A percentile compares a stretch with the other conserved stretches of the same genome.
Conservation (phyloP, 139 green algal species). For the Chlorella sp. region DNA sequence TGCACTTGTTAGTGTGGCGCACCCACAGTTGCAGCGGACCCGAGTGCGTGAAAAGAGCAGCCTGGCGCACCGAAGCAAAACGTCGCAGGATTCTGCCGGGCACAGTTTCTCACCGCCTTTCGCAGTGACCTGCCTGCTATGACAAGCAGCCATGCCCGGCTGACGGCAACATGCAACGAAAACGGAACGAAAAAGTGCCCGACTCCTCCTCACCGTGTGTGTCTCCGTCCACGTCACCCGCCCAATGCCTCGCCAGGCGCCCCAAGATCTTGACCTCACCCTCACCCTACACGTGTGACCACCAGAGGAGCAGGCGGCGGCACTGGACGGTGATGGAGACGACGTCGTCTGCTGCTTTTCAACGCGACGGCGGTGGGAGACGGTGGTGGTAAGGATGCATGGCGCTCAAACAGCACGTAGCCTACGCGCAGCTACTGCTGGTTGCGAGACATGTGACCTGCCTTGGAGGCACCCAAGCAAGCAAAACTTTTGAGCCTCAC, state of each 20-base stretch:
- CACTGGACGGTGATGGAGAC: background rate
- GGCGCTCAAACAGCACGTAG: background rate
- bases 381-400: background rate
- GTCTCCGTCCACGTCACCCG: conserved; percentile 21
- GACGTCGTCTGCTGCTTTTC: background rate
- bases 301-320: background rate
- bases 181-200: no score
- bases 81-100: no score
- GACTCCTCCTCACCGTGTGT: conserved; percentile 57
- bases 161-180: no score
- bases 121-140: no score
- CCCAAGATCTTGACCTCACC: conserved; percentile 85
- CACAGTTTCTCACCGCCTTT: no score
- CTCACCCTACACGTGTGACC: conserved; percentile 54
- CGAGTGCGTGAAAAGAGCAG: no score
- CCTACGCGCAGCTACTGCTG: background rate
- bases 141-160: no score
- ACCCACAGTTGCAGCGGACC: no score
- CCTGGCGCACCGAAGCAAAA: background rate
- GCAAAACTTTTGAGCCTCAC: background rate
- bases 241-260: conserved; percentile 49
- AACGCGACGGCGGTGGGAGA: background rate
- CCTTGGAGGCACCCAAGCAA: background rate
- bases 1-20: conserved; percentile 33
- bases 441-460: background rate